Percentiles rank a stretch among this genome's conserved stretches.
phyloP scores from a whole-genome alignment of 1,139 yeast species.

The Meyerozyma athensensis region DNA sequence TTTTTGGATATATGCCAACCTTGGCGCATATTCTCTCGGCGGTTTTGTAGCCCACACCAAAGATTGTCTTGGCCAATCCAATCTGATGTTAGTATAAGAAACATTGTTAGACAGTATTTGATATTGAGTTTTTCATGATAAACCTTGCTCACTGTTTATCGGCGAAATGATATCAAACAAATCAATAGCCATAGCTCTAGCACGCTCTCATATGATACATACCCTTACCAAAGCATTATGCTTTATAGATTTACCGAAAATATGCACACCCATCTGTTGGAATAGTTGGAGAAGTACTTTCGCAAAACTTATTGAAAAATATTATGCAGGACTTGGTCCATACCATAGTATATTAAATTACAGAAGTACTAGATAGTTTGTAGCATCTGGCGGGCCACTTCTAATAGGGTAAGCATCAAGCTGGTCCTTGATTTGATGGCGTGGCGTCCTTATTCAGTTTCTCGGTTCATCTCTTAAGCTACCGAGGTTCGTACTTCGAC shows the following conservation, averaged over 20 bases:
- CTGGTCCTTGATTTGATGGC: too few relatives aligned
- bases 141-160: background rate
- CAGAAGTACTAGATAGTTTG: too few relatives aligned
- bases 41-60: constrained; percentile 77
- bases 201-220: constrained; percentile 18
- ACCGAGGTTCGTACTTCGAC: constrained; percentile 33
- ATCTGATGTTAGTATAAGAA: constrained; percentile 32
- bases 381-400: too few relatives aligned
- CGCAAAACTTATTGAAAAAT: too few relatives aligned
- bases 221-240: constrained; percentile 40
- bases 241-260: constrained; percentile 69
- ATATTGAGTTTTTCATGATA: background rate
- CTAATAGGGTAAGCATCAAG: too few relatives aligned
- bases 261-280: constrained; percentile 63
- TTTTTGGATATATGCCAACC: constrained; percentile 84
- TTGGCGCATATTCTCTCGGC: constrained; percentile 80
- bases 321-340: too few relatives aligned
- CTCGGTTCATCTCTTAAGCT: too few relatives aligned
- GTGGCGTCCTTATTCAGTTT: too few relatives aligned
- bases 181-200: background rate
- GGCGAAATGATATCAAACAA: background rate
- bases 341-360: too few relatives aligned
- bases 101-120: too few relatives aligned
- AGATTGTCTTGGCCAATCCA: constrained; percentile 76
- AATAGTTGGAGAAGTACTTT: background rate